These are phyloP conservation scores for Limonomyces culmigenus DNA, from an alignment of 1,284 basidiomycete species.

Conservation along the genomic window DNA sequence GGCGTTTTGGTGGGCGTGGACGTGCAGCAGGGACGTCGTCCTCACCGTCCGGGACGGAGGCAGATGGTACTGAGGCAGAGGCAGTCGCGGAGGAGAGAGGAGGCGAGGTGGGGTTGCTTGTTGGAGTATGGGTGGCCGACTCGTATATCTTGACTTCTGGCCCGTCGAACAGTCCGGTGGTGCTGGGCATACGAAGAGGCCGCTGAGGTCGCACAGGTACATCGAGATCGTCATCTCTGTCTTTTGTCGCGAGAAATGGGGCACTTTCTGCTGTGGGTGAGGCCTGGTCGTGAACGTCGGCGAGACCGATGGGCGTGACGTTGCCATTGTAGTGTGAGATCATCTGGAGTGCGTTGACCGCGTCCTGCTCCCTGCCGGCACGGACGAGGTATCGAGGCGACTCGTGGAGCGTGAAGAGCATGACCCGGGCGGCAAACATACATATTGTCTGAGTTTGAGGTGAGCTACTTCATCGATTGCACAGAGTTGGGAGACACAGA, in stretches of 20 bases:
- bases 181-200: background rate
- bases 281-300: constrained; percentile 51
- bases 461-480: constrained; percentile 1
- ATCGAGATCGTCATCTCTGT: too few relatives aligned
- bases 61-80: too few relatives aligned
- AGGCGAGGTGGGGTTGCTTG: too few relatives aligned
- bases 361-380: constrained; percentile 67
- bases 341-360: constrained; percentile 61
- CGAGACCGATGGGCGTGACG: constrained; percentile 41
- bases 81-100: too few relatives aligned
- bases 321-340: constrained; percentile 79
- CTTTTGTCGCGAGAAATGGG: too few relatives aligned
- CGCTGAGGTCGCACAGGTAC: too few relatives aligned
- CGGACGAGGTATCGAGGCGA: constrained; percentile 85
- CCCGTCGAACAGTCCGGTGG: background rate
- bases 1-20: too few relatives aligned
- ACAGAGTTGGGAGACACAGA: constrained; percentile 18
- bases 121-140: too few relatives aligned
- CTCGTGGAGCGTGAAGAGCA: constrained; percentile 85
- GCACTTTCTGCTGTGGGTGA: too few relatives aligned
- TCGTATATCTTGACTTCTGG: background rate
- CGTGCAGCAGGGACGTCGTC: too few relatives aligned
- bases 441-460: constrained; percentile 45
- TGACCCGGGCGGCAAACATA: constrained; percentile 77
- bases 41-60: too few relatives aligned